Evolutionary conservation across 805 yeast species (phyloP).

Genomic region (Sugiyamaella lignohabitans): DNA sequence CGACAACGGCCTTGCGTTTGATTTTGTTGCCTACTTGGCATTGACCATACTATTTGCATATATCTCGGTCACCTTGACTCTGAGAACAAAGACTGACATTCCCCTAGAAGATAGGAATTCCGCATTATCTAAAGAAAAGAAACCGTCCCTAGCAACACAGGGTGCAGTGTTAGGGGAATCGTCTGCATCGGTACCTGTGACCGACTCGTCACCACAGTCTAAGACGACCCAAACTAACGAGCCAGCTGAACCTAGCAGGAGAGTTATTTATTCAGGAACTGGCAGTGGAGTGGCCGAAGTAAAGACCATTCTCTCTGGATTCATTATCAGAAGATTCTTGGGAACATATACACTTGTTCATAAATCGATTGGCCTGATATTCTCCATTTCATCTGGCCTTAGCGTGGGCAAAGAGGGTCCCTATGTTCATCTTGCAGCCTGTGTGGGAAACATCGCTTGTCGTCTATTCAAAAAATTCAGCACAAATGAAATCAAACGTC

Average conservation of each 20-base stretch:
- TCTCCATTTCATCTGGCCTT: slow-evolving; percentile 53
- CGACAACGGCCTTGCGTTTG: slow-evolving; percentile 2
- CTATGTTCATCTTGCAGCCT: slow-evolving; percentile 52
- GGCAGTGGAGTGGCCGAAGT: slow-evolving; percentile 62
- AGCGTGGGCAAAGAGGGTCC: slow-evolving; percentile 59
- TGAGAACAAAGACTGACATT: slow-evolving; percentile 39
- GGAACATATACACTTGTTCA: slow-evolving; percentile 47
- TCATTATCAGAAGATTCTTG: slow-evolving; percentile 46
- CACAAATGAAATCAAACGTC: slow-evolving; percentile 43
- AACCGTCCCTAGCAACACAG: neutral
- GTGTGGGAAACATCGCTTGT: slow-evolving; percentile 50
- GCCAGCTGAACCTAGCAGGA: slow-evolving; percentile 1
- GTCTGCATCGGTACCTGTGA: neutral
- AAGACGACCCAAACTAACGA: neutral
- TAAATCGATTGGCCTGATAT: slow-evolving; percentile 43
- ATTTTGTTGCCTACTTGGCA: slow-evolving; percentile 28
- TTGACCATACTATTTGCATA: slow-evolving; percentile 40
- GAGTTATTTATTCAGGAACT: slow-evolving; percentile 43
- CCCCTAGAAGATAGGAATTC: slow-evolving; percentile 16
- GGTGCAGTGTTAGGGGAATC: neutral
- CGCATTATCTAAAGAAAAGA: neutral
- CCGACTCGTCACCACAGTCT: neutral
- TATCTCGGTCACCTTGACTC: slow-evolving; percentile 40
- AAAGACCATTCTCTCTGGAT: slow-evolving; percentile 53
- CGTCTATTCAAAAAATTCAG: slow-evolving; percentile 42